Evolutionary conservation across 2,329 filamentous ascomycete genomes (phyloP), one percentile per base, ranked within the genome.

Genomic region (Nemania sp.): DNA sequence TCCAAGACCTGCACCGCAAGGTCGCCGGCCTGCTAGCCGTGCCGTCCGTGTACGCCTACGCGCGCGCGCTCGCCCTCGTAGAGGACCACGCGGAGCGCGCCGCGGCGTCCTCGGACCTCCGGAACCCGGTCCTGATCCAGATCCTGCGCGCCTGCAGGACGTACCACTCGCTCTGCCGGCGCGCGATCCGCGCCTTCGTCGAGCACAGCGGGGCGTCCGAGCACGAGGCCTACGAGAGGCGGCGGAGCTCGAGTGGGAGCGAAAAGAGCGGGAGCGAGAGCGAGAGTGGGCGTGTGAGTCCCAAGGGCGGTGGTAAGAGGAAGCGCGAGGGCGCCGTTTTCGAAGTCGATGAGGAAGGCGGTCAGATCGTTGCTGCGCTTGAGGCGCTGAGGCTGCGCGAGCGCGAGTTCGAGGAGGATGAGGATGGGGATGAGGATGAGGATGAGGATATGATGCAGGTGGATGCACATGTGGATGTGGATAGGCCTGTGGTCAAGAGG

Each of bases 361-460:
- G 58, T 1, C 54, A 60, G 3, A 13, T 60, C 1, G 43, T 6
- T 2, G 35, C 37, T 2, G 63, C 57, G 6, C 47, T 65, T 1
- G 50, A 63, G 43, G 25, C 54, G 13, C 32, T 63, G 3, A 48
- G 32, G 17, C 54, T 65, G n/a, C n/a, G n/a, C 0, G 56, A 48
- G 10, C n/a, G n/a, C n/a, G 35, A 60, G 3, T 60, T 52, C 1
- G n/a, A 37, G 4, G 45, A 57, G 13, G 32, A 58, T n/a, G 52
- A 42, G 1, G n/a, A n/a, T n/a, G n/a, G n/a, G n/a, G n/a, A n/a
- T n/a, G n/a, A n/a, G n/a, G n/a, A n/a, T n/a, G n/a, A n/a, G n/a
- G n/a, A n/a, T n/a, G n/a, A n/a, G n/a, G n/a, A n/a, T n/a, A n/a
- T n/a, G n/a, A n/a, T n/a, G n/a, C n/a, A n/a, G n/a, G n/a, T n/a